Evolutionary conservation across 345 rosid species (phyloP).

Genomic region (Isatis tinctoria): DNA sequence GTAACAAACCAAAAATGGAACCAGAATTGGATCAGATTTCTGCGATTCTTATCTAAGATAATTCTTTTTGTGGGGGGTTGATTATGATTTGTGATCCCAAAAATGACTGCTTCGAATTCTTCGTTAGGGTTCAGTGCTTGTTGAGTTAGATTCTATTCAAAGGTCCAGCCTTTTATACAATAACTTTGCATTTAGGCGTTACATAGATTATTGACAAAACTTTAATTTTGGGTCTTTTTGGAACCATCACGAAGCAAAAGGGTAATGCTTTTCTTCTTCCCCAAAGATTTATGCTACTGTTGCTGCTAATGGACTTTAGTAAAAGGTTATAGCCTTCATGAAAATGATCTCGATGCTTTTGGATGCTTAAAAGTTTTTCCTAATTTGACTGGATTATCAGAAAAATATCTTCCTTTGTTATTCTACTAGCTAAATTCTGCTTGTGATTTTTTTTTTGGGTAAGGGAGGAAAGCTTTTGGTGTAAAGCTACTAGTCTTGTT

Average conservation of each 20-base stretch:
- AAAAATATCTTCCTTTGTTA: not conserved
- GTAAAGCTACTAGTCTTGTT: too few species aligned
- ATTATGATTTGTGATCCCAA: conserved; percentile 20
- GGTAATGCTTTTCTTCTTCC: conserved; percentile 13
- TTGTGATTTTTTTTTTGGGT: not conserved
- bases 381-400: not conserved
- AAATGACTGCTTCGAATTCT: conserved; percentile 13
- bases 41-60: conserved; percentile 17
- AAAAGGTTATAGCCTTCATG: conserved; percentile 6
- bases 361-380: not conserved
- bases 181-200: not conserved
- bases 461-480: too few species aligned
- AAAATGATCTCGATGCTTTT: not conserved
- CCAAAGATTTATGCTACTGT: not conserved
- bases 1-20: too few species aligned
- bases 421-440: not conserved
- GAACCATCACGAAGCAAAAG: conserved; percentile 18
- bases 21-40: too few species aligned
- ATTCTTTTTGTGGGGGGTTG: not conserved
- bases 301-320: not conserved
- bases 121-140: conserved; percentile 10
- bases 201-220: not conserved
- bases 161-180: not conserved
- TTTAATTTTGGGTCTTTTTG: not conserved
- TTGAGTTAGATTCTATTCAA: conserved; percentile 10